A percentile compares a stretch with the other conserved stretches of the same genome.
phyloP scores from a whole-genome alignment of 768 basidiomycete species.

The Pleurotus giganteus region DNA sequence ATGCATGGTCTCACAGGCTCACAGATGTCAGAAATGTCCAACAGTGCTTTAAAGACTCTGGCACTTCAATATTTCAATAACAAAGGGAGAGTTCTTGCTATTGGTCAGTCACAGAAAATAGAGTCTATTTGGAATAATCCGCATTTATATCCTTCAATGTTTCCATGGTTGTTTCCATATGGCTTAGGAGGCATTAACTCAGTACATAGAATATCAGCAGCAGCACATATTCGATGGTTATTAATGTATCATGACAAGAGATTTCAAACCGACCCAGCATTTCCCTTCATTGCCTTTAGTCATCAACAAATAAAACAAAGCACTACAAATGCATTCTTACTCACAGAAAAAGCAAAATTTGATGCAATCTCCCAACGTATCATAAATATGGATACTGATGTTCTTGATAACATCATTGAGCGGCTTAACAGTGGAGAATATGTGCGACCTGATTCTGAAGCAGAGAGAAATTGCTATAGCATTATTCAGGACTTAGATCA shows the following conservation, averaged over 20 bases:
- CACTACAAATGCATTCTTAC: constrained; percentile 23
- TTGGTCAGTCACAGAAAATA: constrained; percentile 17
- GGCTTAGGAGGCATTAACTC: constrained; percentile 28
- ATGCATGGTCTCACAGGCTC: constrained; percentile 25
- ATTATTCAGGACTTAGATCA: constrained; percentile 33
- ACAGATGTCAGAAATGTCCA: constrained; percentile 12
- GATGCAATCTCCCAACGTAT: constrained; percentile 20
- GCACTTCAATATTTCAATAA: constrained; percentile 15
- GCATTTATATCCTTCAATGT: constrained; percentile 26
- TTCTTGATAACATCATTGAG: not conserved
- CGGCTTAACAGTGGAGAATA: not conserved
- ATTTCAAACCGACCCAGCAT: constrained; percentile 25
- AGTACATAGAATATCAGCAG: constrained; percentile 13
- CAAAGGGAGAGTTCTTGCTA: constrained; percentile 16
- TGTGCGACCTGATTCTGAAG: constrained; percentile 24
- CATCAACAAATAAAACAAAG: constrained; percentile 25
- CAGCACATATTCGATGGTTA: constrained; percentile 23
- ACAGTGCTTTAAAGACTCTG: constrained; percentile 16
- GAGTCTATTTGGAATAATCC: constrained; percentile 25
- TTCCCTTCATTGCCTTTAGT: constrained; percentile 26
- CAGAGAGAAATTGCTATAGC: constrained; percentile 32
- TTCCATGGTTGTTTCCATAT: constrained; percentile 40
- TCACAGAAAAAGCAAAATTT: constrained; percentile 26
- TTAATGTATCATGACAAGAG: constrained; percentile 30
- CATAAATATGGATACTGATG: constrained; percentile 19